Evolutionary conservation across 2,329 filamentous ascomycete species (phyloP).

Genomic region (Pestalotiopsis sp.): DNA sequence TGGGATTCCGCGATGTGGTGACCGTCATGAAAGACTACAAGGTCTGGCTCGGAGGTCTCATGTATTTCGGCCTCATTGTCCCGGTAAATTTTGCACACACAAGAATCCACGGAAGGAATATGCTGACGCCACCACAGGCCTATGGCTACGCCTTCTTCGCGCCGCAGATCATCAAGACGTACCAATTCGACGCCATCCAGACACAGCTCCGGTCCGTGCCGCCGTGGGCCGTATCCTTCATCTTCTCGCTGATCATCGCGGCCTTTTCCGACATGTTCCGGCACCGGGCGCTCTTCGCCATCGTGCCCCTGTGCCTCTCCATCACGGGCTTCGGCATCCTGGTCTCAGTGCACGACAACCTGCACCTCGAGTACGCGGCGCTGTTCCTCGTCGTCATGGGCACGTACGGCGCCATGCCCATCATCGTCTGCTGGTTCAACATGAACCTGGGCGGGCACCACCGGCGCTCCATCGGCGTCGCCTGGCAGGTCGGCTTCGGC

Average conservation of each 20-base stretch:
- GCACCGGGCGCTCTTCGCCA: slow-evolving; percentile 74
- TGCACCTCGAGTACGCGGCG: slow-evolving; percentile 69
- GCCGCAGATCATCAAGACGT: slow-evolving; percentile 68
- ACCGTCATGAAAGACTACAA: slow-evolving; percentile 72
- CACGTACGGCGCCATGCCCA: slow-evolving; percentile 84
- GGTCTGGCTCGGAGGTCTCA: slow-evolving; percentile 71
- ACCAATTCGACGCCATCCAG: slow-evolving; percentile 59
- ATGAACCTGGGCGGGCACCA: slow-evolving; percentile 78
- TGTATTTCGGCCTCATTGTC: slow-evolving; percentile 80
- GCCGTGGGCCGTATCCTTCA: slow-evolving; percentile 70
- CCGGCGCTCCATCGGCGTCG: slow-evolving; percentile 66
- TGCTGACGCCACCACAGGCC: slow-evolving; percentile 34
- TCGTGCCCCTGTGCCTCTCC: slow-evolving; percentile 66
- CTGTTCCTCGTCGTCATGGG: slow-evolving; percentile 82
- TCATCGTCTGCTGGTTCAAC: slow-evolving; percentile 81
- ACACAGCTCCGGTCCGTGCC: slow-evolving; percentile 60
- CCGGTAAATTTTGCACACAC: slow-evolving; percentile 35
- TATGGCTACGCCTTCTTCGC: slow-evolving; percentile 80
- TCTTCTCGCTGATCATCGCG: slow-evolving; percentile 74
- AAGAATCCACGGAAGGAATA: background rate
- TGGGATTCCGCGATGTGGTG: slow-evolving; percentile 59
- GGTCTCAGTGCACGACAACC: slow-evolving; percentile 68
- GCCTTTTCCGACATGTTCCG: slow-evolving; percentile 67
- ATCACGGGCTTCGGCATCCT: slow-evolving; percentile 78
- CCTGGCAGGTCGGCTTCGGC: slow-evolving; percentile 77